Percentiles rank a stretch among this genome's conserved stretches.
Evolutionary conservation across 192 early-diverging fungal species (phyloP).

Genomic region (Coemansia sp.): DNA sequence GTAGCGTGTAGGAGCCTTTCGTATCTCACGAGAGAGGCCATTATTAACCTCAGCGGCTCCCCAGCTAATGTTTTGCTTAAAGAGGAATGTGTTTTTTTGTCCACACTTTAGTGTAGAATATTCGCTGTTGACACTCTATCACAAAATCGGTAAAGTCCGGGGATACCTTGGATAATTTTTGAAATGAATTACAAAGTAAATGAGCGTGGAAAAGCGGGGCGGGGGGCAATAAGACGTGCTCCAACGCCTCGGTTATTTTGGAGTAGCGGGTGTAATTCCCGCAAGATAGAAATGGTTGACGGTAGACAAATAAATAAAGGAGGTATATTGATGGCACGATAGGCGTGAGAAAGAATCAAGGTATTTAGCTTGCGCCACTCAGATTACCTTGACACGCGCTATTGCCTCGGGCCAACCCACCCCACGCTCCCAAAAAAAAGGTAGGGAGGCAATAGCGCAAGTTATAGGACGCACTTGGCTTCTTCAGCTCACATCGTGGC

Average conservation of each 20-base stretch:
- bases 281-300: background rate
- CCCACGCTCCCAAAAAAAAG: conserved; percentile 15
- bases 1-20: background rate
- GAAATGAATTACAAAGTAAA: background rate
- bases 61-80: background rate
- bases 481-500: too few species aligned
- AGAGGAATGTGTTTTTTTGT: too few species aligned
- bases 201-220: background rate
- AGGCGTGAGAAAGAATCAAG: background rate
- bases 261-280: background rate
- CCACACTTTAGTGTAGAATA: background rate
- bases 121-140: background rate
- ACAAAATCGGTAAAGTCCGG: background rate
- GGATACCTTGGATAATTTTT: background rate
- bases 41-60: background rate
- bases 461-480: too few species aligned
- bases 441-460: too few species aligned
- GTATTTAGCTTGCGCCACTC: background rate
- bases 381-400: conserved; percentile 47
- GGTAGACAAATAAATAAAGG: background rate
- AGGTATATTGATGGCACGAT: background rate
- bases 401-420: conserved; percentile 43
- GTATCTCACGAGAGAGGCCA: background rate
- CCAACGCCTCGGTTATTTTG: background rate
- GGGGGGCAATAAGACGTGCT: background rate